These are phyloP conservation scores for Xylariaceae sp. DNA, from an alignment of 2,329 filamentous ascomycete genomes.

Conservation along the genomic window DNA sequence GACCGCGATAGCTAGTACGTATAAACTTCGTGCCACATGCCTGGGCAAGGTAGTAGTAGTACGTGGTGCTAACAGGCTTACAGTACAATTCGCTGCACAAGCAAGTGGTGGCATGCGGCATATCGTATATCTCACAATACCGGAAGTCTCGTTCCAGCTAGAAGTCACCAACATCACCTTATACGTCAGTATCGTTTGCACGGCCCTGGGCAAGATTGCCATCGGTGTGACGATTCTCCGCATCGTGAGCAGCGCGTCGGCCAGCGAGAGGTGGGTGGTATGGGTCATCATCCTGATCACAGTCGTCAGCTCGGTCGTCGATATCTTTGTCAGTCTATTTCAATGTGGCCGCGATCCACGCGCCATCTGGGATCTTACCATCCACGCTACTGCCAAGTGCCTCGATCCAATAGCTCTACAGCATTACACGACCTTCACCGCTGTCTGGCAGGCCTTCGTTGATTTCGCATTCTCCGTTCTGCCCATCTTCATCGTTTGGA, in stretches of 20 bases:
- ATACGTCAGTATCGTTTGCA: conserved; percentile 8
- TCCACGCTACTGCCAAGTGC: conserved; percentile 2
- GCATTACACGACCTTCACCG: conserved; percentile 10
- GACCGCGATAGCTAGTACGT: conserved; percentile 4
- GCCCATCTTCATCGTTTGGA: conserved; percentile 11
- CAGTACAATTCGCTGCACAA: conserved; percentile 9
- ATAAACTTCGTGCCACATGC: neutral
- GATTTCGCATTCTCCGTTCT: conserved; percentile 11
- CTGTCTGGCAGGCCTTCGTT: conserved; percentile 10
- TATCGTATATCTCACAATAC: conserved; percentile 1
- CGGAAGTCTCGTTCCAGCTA: conserved; percentile 6
- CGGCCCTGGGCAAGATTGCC: conserved; percentile 11
- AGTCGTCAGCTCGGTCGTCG: conserved; percentile 7
- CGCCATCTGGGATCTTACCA: conserved; percentile 3
- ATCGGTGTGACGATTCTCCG: conserved; percentile 10
- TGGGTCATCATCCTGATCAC: conserved; percentile 9
- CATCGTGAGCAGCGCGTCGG: conserved; percentile 8
- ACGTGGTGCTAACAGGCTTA: neutral
- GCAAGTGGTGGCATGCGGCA: conserved; percentile 9
- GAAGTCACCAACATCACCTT: conserved; percentile 6
- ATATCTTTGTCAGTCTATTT: conserved; percentile 10
- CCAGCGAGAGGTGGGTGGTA: conserved; percentile 8
- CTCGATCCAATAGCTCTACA: conserved; percentile 1
- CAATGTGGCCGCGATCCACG: conserved; percentile 9
- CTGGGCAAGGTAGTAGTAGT: too few species aligned